A percentile compares a stretch with the other conserved stretches of the same genome.
These are phyloP conservation scores for Phytophthora crassamura DNA, from an alignment of 352 stramenopile genomes.

Conservation along the genomic window DNA sequence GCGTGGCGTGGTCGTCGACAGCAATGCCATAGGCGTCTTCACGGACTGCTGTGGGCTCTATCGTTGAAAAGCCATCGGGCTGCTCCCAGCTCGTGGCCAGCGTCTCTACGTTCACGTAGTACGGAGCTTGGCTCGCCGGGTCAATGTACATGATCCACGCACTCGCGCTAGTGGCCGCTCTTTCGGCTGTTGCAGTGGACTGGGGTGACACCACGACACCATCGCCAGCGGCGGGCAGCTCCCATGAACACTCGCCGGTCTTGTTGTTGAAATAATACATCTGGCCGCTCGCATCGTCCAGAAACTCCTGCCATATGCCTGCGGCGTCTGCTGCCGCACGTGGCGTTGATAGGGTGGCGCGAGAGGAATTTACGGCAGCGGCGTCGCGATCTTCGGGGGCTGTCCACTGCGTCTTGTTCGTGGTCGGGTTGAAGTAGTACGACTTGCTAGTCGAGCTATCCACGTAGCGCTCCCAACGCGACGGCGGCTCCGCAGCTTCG, in stretches of 20 bases:
- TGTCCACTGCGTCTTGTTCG: slow-evolving; percentile 53
- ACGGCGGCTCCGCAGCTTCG: background rate
- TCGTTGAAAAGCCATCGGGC: slow-evolving; percentile 30
- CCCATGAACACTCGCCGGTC: slow-evolving; percentile 72
- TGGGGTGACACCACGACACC: slow-evolving; percentile 16
- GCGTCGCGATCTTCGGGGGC: slow-evolving; percentile 31
- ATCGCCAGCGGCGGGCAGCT: slow-evolving; percentile 26
- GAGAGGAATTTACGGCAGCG: slow-evolving; percentile 19
- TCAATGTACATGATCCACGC: slow-evolving; percentile 64
- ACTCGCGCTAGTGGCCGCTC: slow-evolving; percentile 3
- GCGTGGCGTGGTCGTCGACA: slow-evolving; percentile 32
- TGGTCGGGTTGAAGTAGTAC: slow-evolving; percentile 58
- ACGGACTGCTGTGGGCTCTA: slow-evolving; percentile 11
- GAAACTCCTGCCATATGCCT: slow-evolving; percentile 61
- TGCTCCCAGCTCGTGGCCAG: slow-evolving; percentile 60
- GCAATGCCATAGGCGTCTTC: slow-evolving; percentile 60
- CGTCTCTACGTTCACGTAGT: slow-evolving; percentile 65
- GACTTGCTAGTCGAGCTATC: slow-evolving; percentile 55
- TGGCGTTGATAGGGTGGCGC: slow-evolving; percentile 1
- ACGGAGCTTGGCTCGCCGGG: slow-evolving; percentile 40
- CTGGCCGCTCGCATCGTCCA: slow-evolving; percentile 60
- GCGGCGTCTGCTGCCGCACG: background rate
- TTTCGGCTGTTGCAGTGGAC: slow-evolving; percentile 18
- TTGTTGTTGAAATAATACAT: slow-evolving; percentile 77
- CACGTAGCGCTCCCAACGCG: slow-evolving; percentile 61